A percentile compares a stretch with the other conserved stretches of the same genome.
phyloP scores from a whole-genome alignment of 1,284 basidiomycete genomes.

The Fomitopsis pinicola region DNA sequence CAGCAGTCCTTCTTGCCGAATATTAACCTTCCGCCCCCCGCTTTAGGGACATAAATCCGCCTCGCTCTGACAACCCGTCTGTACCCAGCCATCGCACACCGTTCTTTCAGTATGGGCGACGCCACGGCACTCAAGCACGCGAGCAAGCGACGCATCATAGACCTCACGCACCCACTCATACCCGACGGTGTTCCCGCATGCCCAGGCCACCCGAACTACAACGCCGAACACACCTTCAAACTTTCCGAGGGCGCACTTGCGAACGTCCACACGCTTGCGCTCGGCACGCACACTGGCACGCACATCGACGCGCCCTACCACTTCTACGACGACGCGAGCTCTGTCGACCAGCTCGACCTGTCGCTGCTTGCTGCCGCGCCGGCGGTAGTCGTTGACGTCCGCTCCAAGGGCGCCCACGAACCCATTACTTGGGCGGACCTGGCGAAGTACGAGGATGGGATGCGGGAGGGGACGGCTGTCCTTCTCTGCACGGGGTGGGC shows the following conservation, averaged over 20 bases:
- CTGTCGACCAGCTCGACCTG: constrained; percentile 49
- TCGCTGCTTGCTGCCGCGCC: constrained; percentile 47
- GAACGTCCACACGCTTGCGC: constrained; percentile 41
- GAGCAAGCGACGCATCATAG: constrained; percentile 26
- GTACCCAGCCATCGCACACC: neutral
- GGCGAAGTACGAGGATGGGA: constrained; percentile 13
- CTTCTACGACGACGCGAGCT: constrained; percentile 48
- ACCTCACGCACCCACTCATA: constrained; percentile 52
- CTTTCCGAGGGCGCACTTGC: constrained; percentile 35
- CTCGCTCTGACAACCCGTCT: neutral
- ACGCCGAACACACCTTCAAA: constrained; percentile 21
- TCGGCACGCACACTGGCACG: constrained; percentile 62
- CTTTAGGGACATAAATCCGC: too few species aligned
- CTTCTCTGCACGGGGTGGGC: constrained; percentile 65
- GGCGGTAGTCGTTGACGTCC: constrained; percentile 40
- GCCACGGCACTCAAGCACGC: neutral
- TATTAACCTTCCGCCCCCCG: too few species aligned
- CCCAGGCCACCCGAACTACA: constrained; percentile 50
- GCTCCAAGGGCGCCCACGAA: constrained; percentile 11
- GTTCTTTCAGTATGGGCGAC: neutral
- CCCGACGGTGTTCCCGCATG: constrained; percentile 40
- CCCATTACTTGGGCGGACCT: constrained; percentile 20
- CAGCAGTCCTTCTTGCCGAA: too few species aligned
- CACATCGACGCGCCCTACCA: constrained; percentile 73
- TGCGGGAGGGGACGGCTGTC: constrained; percentile 33